phyloP scores from a whole-genome alignment of 345 rosid species.

The Bruguiera parviflora region DNA sequence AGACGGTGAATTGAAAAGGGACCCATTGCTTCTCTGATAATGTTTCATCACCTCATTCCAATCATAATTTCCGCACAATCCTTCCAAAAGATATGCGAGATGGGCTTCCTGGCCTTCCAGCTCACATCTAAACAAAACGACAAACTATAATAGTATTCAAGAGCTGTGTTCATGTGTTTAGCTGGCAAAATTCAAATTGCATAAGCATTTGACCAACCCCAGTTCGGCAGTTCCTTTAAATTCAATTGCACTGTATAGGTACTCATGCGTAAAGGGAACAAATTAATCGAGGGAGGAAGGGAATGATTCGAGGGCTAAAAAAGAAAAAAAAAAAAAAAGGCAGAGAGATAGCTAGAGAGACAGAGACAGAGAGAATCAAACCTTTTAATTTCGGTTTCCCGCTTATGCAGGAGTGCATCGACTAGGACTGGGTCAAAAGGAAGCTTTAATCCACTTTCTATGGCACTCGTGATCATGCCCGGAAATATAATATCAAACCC shows the following conservation, averaged over 20 bases:
- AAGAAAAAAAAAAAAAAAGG: too few relatives aligned
- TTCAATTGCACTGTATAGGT: too few relatives aligned
- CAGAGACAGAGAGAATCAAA: background rate
- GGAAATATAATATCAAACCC: constrained; percentile 20
- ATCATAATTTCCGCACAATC: background rate
- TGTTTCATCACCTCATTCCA: constrained; percentile 13
- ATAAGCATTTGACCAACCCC: too few relatives aligned
- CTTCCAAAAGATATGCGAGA: constrained; percentile 18
- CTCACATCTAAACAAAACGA: background rate
- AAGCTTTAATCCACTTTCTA: constrained; percentile 1
- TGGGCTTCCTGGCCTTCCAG: background rate
- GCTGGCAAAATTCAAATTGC: too few relatives aligned
- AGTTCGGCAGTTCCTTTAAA: too few relatives aligned
- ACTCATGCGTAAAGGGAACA: too few relatives aligned
- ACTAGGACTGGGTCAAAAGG: constrained; percentile 4
- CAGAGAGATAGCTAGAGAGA: background rate
- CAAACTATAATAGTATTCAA: too few relatives aligned
- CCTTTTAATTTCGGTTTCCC: constrained; percentile 8
- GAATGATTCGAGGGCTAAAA: background rate
- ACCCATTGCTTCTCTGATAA: background rate
- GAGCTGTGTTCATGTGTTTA: too few relatives aligned
- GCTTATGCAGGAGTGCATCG: constrained; percentile 5
- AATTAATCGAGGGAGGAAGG: too few relatives aligned
- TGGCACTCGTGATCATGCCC: constrained; percentile 13
- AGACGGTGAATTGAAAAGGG: background rate